Conservation (phyloP, 2,329 filamentous ascomycete species). For the Aspergillus intermedius region DNA sequence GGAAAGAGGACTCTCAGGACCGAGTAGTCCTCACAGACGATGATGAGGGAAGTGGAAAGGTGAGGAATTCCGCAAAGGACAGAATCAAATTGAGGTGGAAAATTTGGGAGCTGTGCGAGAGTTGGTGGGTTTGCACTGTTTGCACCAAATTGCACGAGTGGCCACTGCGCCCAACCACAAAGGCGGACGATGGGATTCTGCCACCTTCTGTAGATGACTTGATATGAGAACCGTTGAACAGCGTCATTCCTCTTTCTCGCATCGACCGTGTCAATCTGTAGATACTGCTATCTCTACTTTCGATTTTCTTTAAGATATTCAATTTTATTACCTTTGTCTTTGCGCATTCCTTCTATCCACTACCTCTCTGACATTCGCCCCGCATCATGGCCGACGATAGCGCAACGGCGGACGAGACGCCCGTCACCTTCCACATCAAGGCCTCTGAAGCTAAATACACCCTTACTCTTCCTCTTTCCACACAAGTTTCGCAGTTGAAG, state of each 20-base stretch:
- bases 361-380: constrained; percentile 1
- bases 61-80: not conserved
- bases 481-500: constrained; percentile 81
- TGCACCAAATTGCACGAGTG: constrained; percentile 4
- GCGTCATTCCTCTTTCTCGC: constrained; percentile 1
- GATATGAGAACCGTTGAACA: not conserved
- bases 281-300: not conserved
- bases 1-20: constrained; percentile 20
- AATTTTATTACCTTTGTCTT: not conserved
- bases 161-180: not conserved
- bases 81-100: constrained; percentile 25
- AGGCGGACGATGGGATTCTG: constrained; percentile 30
- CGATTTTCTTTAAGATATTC: not conserved
- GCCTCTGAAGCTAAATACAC: constrained; percentile 82
- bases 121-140: constrained; percentile 14
- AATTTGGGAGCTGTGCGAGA: constrained; percentile 1
- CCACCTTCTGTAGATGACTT: constrained; percentile 23
- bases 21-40: constrained; percentile 15
- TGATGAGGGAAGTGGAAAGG: constrained; percentile 4
- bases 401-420: constrained; percentile 54
- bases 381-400: constrained; percentile 36
- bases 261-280: not conserved
- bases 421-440: constrained; percentile 95
- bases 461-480: constrained; percentile 70
- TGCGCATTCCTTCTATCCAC: constrained; percentile 1